Conservation (phyloP, 306 rosid genomes). For the Begonia fuchsioides region DNA sequence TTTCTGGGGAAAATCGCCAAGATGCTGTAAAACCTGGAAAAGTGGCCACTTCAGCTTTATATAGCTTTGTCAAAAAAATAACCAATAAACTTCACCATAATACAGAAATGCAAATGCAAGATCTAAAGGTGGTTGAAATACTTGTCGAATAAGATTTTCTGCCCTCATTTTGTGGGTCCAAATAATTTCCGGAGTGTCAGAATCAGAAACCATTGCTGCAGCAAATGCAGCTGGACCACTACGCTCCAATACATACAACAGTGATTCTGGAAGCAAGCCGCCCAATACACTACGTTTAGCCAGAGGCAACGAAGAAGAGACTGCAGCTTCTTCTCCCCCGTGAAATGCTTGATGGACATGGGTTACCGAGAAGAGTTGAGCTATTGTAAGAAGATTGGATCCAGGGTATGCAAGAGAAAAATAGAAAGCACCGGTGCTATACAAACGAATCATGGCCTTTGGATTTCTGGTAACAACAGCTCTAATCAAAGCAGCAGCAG, state of each 20-base stretch:
- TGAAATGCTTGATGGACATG: slow-evolving; percentile 99
- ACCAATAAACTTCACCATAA: not conserved
- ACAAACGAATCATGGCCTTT: slow-evolving; percentile 93
- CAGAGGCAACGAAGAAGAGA: slow-evolving; percentile 84
- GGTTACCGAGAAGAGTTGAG: slow-evolving; percentile 80
- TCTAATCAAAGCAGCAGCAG: slow-evolving; percentile 82
- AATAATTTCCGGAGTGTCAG: slow-evolving; percentile 97
- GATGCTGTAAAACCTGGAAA: slow-evolving; percentile 93
- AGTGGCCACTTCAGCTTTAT: slow-evolving; percentile 7
- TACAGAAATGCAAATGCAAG: slow-evolving; percentile 3
- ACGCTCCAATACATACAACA: slow-evolving; percentile 94
- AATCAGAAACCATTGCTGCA: slow-evolving; percentile 98
- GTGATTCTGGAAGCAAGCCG: slow-evolving; percentile 91
- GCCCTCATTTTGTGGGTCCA: slow-evolving; percentile 99
- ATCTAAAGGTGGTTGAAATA: slow-evolving; percentile 12
- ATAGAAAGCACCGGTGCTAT: slow-evolving; percentile 89
- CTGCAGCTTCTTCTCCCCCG: slow-evolving; percentile 99
- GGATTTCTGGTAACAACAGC: slow-evolving; percentile 94
- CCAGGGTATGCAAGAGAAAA: slow-evolving; percentile 97
- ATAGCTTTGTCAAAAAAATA: not conserved
- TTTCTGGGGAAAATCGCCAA: slow-evolving; percentile 95
- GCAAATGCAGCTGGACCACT: slow-evolving; percentile 95
- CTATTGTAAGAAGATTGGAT: slow-evolving; percentile 81
- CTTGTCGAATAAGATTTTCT: slow-evolving; percentile 90
- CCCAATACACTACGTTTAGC: slow-evolving; percentile 98